Conservation (phyloP, 1,284 basidiomycete species). For the Lignosus rhinocerotis region DNA sequence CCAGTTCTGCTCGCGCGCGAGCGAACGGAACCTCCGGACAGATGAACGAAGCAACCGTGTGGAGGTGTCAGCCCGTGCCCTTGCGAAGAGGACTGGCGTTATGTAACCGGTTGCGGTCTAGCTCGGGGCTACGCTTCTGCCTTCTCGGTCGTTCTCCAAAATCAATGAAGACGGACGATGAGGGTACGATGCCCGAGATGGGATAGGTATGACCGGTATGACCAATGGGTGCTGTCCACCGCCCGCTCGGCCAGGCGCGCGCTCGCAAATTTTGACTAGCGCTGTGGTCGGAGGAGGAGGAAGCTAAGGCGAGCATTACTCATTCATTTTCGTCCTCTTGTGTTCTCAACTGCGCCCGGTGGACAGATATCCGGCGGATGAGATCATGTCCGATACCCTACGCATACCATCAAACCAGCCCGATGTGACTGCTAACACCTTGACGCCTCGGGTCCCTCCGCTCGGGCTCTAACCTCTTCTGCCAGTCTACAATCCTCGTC, state of each 20-base stretch:
- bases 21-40: conserved; percentile 14
- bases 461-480: conserved; percentile 10
- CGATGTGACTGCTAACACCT: conserved; percentile 12
- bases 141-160: conserved; percentile 8
- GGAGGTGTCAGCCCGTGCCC: conserved; percentile 11
- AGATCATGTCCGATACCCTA: conserved; percentile 22
- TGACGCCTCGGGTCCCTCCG: conserved; percentile 7
- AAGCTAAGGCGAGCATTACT: conserved; percentile 9
- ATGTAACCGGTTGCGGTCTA: conserved; percentile 21
- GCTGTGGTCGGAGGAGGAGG: conserved; percentile 5
- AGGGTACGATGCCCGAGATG: conserved; percentile 10
- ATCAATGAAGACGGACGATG: conserved; percentile 7
- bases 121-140: conserved; percentile 7
- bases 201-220: conserved; percentile 15
- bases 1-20: background rate
- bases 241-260: conserved; percentile 9
- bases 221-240: conserved; percentile 8
- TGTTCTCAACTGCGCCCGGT: conserved; percentile 6
- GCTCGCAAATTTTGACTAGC: conserved; percentile 15
- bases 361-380: conserved; percentile 14
- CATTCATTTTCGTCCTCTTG: conserved; percentile 6
- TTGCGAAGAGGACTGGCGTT: conserved; percentile 7
- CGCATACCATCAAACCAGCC: conserved; percentile 8
- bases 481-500: conserved; percentile 12
- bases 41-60: conserved; percentile 16